A percentile compares a stretch with the other conserved stretches of the same genome.
phyloP scores from a whole-genome alignment of 2,329 filamentous ascomycete species.

The Sarocladium kiliense region DNA sequence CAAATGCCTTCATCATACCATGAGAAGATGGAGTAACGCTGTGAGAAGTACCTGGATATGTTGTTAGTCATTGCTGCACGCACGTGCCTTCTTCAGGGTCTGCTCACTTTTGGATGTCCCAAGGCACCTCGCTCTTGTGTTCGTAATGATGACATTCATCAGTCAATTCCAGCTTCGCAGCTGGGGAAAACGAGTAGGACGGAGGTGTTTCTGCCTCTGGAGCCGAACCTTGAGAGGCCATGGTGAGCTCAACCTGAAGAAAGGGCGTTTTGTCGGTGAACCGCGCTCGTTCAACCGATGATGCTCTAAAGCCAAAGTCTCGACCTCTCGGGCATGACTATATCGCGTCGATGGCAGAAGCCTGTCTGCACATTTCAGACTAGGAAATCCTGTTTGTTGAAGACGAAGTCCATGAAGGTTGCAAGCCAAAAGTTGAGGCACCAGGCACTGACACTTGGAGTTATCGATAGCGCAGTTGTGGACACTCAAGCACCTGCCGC shows the following conservation, averaged over 20 bases:
- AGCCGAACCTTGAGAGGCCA: neutral
- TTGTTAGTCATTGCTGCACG: neutral
- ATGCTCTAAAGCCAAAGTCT: neutral
- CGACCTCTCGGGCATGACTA: neutral
- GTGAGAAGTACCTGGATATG: conserved; percentile 72
- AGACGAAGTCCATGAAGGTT: neutral
- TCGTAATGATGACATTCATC: conserved; percentile 72
- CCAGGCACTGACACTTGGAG: neutral
- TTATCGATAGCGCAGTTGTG: conserved; percentile 6
- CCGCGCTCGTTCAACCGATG: neutral
- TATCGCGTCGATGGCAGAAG: no score
- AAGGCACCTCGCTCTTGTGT: conserved; percentile 64
- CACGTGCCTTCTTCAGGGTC: neutral
- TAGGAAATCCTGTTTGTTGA: neutral
- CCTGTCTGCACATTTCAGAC: no score
- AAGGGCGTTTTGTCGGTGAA: no score
- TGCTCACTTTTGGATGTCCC: conserved; percentile 75
- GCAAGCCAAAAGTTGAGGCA: neutral
- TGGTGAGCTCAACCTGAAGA: neutral
- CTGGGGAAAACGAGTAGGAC: conserved; percentile 24
- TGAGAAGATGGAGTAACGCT: conserved; percentile 82
- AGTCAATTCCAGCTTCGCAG: conserved; percentile 46
- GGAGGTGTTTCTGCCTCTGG: neutral
- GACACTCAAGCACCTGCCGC: neutral
- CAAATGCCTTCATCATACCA: conserved; percentile 82